Base-by-base conservation (phyloP, 306 rosid species). In the Prunus kanzakura region DNA sequence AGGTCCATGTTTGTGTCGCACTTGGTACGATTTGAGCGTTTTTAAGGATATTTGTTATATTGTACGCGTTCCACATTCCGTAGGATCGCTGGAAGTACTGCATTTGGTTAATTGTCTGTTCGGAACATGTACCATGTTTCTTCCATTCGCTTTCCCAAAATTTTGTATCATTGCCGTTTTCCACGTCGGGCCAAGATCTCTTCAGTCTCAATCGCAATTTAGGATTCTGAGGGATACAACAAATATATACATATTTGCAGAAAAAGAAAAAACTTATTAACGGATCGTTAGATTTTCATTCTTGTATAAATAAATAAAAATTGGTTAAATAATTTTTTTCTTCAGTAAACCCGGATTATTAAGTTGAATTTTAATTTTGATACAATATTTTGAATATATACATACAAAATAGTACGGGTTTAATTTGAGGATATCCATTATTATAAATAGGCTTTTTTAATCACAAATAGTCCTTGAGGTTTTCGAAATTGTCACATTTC, bases 161-260 rank as follows among this genome's bases (percentile, higher is more conserved):
- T 0, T 1, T 18, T 18, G 60, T 55, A 19, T 55, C 60, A 19
- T 55, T 55, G 1, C 23, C 23, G 6, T 12, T 4, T 55, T 55
- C 11, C 10, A 55, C 60, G 25, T 55, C 3, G 0, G 60, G 60
- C 60, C 60, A 55, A 55, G 60, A 55, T 19, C 0, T 19, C 60
- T 19, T n/a, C 23, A 55, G 23, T 0, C 5, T 3, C 1, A 0
- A 0, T 19, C 3, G 22, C 25, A 55, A 0, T 0, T 2, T 0
- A 5, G 60, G 60, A 12, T 0, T 7, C 60, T 54, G 23, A 18
- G 0, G 1, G 23, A 19, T 10, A 3, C 60, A 54, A 4, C 11
- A 22, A 54, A 54, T 2, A 45, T 1, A 45, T 0, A 45, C 13
- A 45, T 45, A 11, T 4, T 30, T 30, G 1, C 0, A 23, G 25